Percentiles rank a stretch among this genome's conserved stretches.
Evolutionary conservation across 805 yeast species (phyloP).

Genomic region (Limtongia smithiae): DNA sequence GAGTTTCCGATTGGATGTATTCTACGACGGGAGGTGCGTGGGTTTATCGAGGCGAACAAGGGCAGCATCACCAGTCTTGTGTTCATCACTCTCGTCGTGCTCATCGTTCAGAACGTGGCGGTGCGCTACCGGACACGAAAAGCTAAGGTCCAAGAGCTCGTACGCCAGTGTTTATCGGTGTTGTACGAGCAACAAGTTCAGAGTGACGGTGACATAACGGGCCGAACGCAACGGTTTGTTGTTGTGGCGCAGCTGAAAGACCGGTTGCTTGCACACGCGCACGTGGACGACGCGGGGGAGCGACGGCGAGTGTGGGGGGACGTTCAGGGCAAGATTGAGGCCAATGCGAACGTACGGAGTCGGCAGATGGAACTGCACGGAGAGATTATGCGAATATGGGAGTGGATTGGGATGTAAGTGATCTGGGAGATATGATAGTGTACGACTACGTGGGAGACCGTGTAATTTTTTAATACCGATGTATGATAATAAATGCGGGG

Average conservation of each 20-base stretch:
- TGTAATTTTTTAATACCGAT: neutral
- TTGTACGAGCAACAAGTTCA: slow-evolving; percentile 25
- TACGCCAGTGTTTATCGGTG: slow-evolving; percentile 31
- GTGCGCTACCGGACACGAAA: neutral
- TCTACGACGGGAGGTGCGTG: slow-evolving; percentile 1
- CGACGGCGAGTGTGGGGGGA: slow-evolving; percentile 28
- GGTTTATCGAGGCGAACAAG: slow-evolving; percentile 7
- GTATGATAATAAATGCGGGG: slow-evolving; percentile 20
- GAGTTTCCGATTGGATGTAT: slow-evolving; percentile 20
- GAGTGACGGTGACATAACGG: slow-evolving; percentile 36
- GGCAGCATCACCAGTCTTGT: neutral
- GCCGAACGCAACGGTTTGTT: slow-evolving; percentile 46
- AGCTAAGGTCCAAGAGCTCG: slow-evolving; percentile 16
- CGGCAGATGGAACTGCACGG: slow-evolving; percentile 53
- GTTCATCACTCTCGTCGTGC: neutral
- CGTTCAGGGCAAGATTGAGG: slow-evolving; percentile 28
- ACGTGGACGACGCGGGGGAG: slow-evolving; percentile 33
- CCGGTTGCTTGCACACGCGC: slow-evolving; percentile 44
- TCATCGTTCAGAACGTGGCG: neutral
- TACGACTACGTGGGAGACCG: neutral
- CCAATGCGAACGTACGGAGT: slow-evolving; percentile 29
- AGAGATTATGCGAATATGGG: slow-evolving; percentile 80
- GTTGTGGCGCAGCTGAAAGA: slow-evolving; percentile 60
- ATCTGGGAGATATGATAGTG: neutral
- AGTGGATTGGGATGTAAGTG: slow-evolving; percentile 49